Percentiles rank a stretch among this genome's conserved stretches.
Evolutionary conservation across 495 filamentous ascomycete genomes (phyloP).

Genomic region (Aspergillus campestris): DNA sequence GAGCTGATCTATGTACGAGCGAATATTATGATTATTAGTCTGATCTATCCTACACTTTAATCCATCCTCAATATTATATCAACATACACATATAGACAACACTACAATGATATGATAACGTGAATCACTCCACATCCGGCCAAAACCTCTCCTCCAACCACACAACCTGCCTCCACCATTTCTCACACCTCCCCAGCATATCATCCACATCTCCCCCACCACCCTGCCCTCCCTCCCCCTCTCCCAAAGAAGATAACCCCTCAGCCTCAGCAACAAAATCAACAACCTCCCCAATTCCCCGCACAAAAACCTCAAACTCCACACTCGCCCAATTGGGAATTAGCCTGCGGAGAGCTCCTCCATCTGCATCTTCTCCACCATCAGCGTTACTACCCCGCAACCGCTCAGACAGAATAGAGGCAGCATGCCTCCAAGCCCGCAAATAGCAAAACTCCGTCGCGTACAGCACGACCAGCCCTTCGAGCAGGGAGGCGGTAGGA

Average conservation of each 20-base stretch:
- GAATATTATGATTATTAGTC: too few relatives aligned
- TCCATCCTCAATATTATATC: too few relatives aligned
- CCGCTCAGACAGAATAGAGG: slow-evolving; percentile 18
- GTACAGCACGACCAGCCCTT: slow-evolving; percentile 65
- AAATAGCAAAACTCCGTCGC: slow-evolving; percentile 62
- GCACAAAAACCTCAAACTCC: slow-evolving; percentile 52
- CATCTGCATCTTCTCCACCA: slow-evolving; percentile 41
- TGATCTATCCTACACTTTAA: too few relatives aligned
- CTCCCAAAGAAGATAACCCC: too few relatives aligned
- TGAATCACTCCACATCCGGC: slow-evolving; percentile 23
- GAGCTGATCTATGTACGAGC: too few relatives aligned
- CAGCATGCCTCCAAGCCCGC: slow-evolving; percentile 50
- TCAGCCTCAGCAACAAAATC: slow-evolving; percentile 21
- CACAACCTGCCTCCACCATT: slow-evolving; percentile 45
- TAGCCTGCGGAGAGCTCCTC: slow-evolving; percentile 54
- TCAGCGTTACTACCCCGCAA: slow-evolving; percentile 2
- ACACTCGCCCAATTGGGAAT: slow-evolving; percentile 58
- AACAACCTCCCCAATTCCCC: slow-evolving; percentile 28
- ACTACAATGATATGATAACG: too few relatives aligned
- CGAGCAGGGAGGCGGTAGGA: slow-evolving; percentile 41
- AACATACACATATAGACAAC: too few relatives aligned
- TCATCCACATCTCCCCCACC: slow-evolving; percentile 28
- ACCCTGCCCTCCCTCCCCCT: slow-evolving; percentile 33
- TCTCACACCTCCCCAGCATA: slow-evolving; percentile 25
- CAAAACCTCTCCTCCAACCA: slow-evolving; percentile 47